Evolutionary conservation across 108 stramenopile genomes (phyloP), one percentile per base, ranked within the genome.

Genomic region (Aurantiochytrium sp.): DNA sequence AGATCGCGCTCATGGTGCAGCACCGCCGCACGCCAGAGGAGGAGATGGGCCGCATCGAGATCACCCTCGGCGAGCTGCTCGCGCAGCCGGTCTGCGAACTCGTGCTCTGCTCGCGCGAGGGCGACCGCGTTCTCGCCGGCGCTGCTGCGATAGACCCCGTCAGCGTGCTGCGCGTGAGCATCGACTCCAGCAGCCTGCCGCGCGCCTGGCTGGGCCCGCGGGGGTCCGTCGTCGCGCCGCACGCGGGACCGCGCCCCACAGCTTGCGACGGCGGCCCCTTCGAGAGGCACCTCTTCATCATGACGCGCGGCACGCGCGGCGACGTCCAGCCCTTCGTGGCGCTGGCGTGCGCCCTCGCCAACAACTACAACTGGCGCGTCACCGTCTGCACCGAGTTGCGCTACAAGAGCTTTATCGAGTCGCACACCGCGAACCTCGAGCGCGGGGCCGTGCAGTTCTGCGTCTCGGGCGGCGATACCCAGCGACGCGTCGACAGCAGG

Each of bases 311-410:
- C 3, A 88, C 88, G 8, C 53, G 88, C 3, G 88, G 88, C 32
- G 88, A 88, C 39, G 73, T 88, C 31, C 73, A 88, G 85, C 88
- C 88, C 0, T 88, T 86, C 55, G 31, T 88, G 21, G 54, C 86
- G 6, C 55, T 88, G 4, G 88, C 73, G 39, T 30, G 73, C 30
- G 73, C 42, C 10, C 45, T 81, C 10, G 73, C 73, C 45, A 81
- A 81, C 73, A 41, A 81, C 27, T 48, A 39, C 39, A 81, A 81
- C 73, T 81, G 73, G 73, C 39, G 21, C 27, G 45, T 81, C 39
- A 81, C 73, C 42, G 32, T 81, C 32, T 81, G 73, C 45, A 81
- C 73, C 6, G 73, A 81, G 45, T 48, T 81, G 39, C 73, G 73
- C 30, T 81, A 81, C 30, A 41, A 48, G 1, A 21, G 19, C 17